These are phyloP conservation scores for Paraphoma sp. DNA, from an alignment of 2,329 filamentous ascomycete species.

Conservation along the genomic window DNA sequence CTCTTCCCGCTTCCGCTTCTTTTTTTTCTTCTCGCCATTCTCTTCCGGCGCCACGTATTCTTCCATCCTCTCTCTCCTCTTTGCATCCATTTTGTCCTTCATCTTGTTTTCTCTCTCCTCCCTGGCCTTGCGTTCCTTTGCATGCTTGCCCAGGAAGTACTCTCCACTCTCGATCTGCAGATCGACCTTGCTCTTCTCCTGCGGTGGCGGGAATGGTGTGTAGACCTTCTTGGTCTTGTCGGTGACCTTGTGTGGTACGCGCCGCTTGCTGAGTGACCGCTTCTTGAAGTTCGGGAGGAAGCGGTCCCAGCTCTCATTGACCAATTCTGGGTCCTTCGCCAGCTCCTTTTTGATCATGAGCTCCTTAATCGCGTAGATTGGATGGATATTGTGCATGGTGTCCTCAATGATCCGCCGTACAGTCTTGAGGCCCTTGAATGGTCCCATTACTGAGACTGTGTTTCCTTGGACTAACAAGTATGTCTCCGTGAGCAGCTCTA, in stretches of 20 bases:
- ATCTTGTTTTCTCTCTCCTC: constrained; percentile 85
- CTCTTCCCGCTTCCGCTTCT: constrained; percentile 51
- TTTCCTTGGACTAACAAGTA: constrained; percentile 95
- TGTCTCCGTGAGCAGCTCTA: constrained; percentile 88
- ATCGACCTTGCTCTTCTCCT: constrained; percentile 99
- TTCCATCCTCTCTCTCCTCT: constrained; percentile 81
- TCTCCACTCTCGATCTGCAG: constrained; percentile 97
- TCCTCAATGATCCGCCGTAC: constrained; percentile 85
- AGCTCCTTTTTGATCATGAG: constrained; percentile 94
- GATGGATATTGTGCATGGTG: constrained; percentile 94
- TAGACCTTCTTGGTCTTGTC: constrained; percentile 95
- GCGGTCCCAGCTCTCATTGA: constrained; percentile 90
- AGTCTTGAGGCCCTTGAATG: constrained; percentile 92
- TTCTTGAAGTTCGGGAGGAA: constrained; percentile 98
- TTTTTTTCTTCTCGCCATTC: constrained; percentile 60
- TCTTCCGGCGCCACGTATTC: constrained; percentile 91
- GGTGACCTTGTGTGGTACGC: constrained; percentile 81
- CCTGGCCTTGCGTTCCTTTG: constrained; percentile 82
- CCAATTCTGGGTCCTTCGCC: constrained; percentile 85
- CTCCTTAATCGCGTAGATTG: constrained; percentile 92
- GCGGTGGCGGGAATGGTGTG: constrained; percentile 94
- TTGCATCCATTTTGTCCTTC: constrained; percentile 85
- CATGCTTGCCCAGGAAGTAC: constrained; percentile 93
- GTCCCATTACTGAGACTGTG: constrained; percentile 90
- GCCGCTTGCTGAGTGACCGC: constrained; percentile 83